Percentiles rank a stretch among this genome's conserved stretches.
phyloP scores from a whole-genome alignment of 1,139 yeast species.

The Blastobotrys raffinosifermentans region DNA sequence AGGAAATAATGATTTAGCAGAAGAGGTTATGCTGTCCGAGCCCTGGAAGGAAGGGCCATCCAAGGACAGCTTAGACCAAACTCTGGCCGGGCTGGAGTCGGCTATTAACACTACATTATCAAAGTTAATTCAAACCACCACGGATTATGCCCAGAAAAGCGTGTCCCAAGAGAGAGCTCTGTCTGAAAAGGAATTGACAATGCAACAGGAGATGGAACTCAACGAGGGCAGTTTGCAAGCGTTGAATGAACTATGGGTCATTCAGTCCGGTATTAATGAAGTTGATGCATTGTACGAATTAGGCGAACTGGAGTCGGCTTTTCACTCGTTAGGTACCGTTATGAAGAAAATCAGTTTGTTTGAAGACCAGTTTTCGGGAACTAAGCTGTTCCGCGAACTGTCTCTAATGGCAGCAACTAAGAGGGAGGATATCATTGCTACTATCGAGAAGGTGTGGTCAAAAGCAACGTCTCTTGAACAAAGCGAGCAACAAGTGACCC shows the following conservation, averaged over 20 bases:
- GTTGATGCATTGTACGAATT: conserved; percentile 22
- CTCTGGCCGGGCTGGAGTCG: too few species aligned
- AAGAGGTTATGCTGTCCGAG: too few species aligned
- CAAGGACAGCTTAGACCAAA: too few species aligned
- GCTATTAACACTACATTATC: too few species aligned
- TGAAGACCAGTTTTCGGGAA: conserved; percentile 14
- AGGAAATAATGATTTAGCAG: too few species aligned
- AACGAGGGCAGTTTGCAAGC: conserved; percentile 11
- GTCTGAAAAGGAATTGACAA: conserved; percentile 5
- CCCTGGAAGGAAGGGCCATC: too few species aligned
- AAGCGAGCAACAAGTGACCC: conserved; percentile 5
- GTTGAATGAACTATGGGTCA: conserved; percentile 26
- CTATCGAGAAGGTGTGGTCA: conserved; percentile 20
- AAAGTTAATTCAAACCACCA: too few species aligned
- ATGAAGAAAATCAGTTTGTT: conserved; percentile 18
- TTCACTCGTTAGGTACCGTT: conserved; percentile 23
- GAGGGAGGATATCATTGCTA: conserved; percentile 9
- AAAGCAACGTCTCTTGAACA: conserved; percentile 14
- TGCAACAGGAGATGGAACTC: conserved; percentile 4
- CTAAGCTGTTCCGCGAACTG: conserved; percentile 15
- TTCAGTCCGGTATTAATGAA: conserved; percentile 28
- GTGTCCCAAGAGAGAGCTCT: background rate
- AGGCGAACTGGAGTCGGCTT: conserved; percentile 24
- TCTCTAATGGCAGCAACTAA: conserved; percentile 13
- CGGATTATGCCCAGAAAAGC: too few species aligned